Percentiles rank a stretch among this genome's conserved stretches.
phyloP scores from a whole-genome alignment of 1,284 basidiomycete species.

The Moesziomyces globuligerus region DNA sequence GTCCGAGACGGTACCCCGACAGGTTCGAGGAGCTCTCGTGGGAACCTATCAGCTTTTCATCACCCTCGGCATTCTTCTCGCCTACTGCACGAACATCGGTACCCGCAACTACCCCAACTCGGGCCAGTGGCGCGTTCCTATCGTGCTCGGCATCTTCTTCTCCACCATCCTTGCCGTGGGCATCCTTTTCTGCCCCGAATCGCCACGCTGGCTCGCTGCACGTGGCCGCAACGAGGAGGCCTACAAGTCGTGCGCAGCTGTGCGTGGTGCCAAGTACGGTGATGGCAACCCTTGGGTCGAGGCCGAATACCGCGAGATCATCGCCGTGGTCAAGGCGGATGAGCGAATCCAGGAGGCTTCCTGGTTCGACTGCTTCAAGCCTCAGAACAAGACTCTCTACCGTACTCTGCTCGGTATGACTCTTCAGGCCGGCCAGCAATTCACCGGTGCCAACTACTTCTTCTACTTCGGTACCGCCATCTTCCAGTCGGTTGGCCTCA shows the following conservation, averaged over 20 bases:
- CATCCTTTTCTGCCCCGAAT: conserved; percentile 81
- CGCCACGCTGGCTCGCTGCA: conserved; percentile 75
- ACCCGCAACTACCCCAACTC: conserved; percentile 49
- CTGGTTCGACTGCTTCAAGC: conserved; percentile 64
- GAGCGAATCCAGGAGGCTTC: conserved; percentile 25
- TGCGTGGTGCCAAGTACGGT: conserved; percentile 71
- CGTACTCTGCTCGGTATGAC: conserved; percentile 71
- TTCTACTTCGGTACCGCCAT: conserved; percentile 72
- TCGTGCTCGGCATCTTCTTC: conserved; percentile 79
- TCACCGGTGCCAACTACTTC: conserved; percentile 75
- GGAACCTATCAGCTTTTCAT: conserved; percentile 72
- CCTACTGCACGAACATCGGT: conserved; percentile 71
- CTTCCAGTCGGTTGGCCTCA: conserved; percentile 76
- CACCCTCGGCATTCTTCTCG: conserved; percentile 75
- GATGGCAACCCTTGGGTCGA: conserved; percentile 58
- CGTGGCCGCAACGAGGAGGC: conserved; percentile 73
- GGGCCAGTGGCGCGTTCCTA: conserved; percentile 76
- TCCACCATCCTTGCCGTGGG: conserved; percentile 75
- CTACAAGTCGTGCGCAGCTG: conserved; percentile 71
- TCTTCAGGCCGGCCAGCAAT: conserved; percentile 79
- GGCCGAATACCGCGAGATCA: conserved; percentile 62
- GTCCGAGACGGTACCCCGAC: conserved; percentile 79
- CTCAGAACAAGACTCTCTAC: conserved; percentile 59
- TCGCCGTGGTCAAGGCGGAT: conserved; percentile 52
- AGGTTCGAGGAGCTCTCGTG: conserved; percentile 80